Evolutionary conservation across 495 filamentous ascomycete genomes (phyloP), one percentile per base, ranked within the genome.

Genomic region (Chaetomidium leptoderma): DNA sequence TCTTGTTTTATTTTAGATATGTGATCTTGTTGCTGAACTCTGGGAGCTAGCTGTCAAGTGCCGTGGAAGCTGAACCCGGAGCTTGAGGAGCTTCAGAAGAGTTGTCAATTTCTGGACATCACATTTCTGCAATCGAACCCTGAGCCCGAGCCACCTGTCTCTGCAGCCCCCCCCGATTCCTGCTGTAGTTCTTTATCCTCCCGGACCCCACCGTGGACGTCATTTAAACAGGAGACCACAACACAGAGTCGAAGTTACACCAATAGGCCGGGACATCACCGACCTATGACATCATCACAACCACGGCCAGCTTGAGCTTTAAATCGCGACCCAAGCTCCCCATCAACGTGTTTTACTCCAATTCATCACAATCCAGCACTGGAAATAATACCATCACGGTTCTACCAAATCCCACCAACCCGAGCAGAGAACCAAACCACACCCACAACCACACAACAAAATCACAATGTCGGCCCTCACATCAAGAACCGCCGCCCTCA

Each of bases 391-490:
- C n/a, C 16, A 19, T 32, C 45, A n/a, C n/a, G n/a, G n/a, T n/a
- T n/a, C n/a, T n/a, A n/a, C n/a, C n/a, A n/a, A n/a, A n/a, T n/a
- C n/a, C n/a, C n/a, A n/a, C n/a, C n/a, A n/a, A n/a, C n/a, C n/a
- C n/a, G n/a, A 24, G 5, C 33, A 9, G 29, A 55, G 36, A 24
- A 3, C 2, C 32, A 35, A 35, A 39, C 16, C 47, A 39, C 55
- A 52, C 58, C 48, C 39, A 63, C 52, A 37, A 53, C 48, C 29
- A 61, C 40, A 66, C 17, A 35, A 54, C 62, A 66, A n/a, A n/a
- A 54, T 26, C 64, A 37, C 24, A 74, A 82, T 81, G 79, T 78
- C 78, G 21, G 76, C 76, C 64, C 63, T 82, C 66, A 69, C 74
- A 55, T 65, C 71, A 66, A 58, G 65, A 32, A 57, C 24, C 35